A percentile compares a stretch with the other conserved stretches of the same genome.
These are phyloP conservation scores for Pleurotus tuoliensis DNA, from an alignment of 768 basidiomycete species.

Conservation along the genomic window DNA sequence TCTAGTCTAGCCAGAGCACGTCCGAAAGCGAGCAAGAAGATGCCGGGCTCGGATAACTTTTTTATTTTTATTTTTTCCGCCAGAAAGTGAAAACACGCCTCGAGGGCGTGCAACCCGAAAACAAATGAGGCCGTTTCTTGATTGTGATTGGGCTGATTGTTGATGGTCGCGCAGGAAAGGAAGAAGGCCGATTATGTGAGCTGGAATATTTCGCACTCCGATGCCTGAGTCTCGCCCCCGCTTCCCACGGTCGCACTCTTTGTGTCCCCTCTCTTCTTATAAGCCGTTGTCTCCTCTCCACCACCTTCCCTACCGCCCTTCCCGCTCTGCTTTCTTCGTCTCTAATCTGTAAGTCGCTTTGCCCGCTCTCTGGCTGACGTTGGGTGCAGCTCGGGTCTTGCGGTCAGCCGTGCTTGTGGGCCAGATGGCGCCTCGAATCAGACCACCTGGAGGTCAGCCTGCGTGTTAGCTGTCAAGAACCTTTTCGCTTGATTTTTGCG, in stretches of 20 bases:
- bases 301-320: not conserved
- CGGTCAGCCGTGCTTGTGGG: not conserved
- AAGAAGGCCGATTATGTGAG: conserved; percentile 1
- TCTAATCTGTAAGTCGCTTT: not conserved
- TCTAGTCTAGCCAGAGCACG: not conserved
- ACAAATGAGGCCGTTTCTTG: not conserved
- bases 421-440: not conserved
- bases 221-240: not conserved
- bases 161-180: conserved; percentile 6
- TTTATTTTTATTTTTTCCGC: not conserved
- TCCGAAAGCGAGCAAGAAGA: not conserved
- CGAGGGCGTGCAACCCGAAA: not conserved
- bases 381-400: not conserved
- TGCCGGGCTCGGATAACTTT: not conserved
- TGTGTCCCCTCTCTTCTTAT: conserved; percentile 4
- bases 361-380: not conserved
- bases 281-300: conserved; percentile 1
- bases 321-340: not conserved
- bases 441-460: not conserved
- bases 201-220: conserved; percentile 1
- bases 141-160: not conserved
- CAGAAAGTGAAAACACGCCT: not conserved
- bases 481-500: conserved; percentile 1
- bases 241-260: conserved; percentile 9
- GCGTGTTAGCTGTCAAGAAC: not conserved